Conservation (phyloP, 139 green algal species). For the Axilococcus clingmanii region DNA sequence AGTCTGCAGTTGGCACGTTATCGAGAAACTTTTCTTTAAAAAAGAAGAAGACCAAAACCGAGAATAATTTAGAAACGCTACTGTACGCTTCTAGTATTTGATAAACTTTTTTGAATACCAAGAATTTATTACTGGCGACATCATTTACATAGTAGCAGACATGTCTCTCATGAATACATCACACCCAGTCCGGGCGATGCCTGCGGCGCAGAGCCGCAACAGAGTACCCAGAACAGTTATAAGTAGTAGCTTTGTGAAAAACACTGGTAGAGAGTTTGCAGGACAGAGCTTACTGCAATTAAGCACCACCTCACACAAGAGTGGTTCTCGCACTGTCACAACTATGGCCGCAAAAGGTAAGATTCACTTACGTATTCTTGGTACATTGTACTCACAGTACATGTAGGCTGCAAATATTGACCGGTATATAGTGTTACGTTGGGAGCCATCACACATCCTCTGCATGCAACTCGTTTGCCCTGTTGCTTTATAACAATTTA, state of each 20-base stretch:
- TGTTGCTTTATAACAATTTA: too few species aligned
- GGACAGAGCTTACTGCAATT: conserved; percentile 6
- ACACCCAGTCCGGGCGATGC: too few species aligned
- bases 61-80: too few species aligned
- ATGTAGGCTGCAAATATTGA: background rate
- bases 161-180: too few species aligned
- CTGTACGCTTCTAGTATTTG: too few species aligned
- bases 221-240: conserved; percentile 2
- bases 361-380: too few species aligned
- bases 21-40: too few species aligned
- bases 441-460: background rate
- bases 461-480: background rate
- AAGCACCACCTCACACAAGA: conserved; percentile 9
- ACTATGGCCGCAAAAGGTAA: conserved; percentile 57
- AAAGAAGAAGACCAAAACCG: too few species aligned
- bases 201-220: background rate
- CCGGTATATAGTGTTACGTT: background rate
- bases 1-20: too few species aligned
- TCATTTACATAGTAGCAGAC: too few species aligned
- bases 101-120: too few species aligned
- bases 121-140: too few species aligned
- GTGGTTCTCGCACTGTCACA: conserved; percentile 21
- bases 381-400: conserved; percentile 5
- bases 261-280: background rate
- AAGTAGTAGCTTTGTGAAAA: conserved; percentile 12